A percentile compares a stretch with the other conserved stretches of the same genome.
phyloP scores from a whole-genome alignment of 176 grass and related monocot genomes.

The Tuctoria greenei region DNA sequence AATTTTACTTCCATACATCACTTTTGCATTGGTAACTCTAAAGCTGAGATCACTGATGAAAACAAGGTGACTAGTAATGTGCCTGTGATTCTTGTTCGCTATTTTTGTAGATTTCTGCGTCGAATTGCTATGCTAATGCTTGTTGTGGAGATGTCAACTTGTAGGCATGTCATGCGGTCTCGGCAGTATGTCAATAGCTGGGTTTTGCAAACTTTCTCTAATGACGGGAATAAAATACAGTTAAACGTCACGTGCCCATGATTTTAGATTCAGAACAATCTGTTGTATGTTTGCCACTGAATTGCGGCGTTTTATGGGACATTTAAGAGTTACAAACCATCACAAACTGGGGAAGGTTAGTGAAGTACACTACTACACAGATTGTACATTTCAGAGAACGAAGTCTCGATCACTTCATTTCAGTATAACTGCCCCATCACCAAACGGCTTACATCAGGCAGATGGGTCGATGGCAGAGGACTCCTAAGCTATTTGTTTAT shows the following conservation, averaged over 20 bases:
- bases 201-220: background rate
- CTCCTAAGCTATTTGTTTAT: conserved; percentile 38
- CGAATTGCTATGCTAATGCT: background rate
- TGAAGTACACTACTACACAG: conserved; percentile 39
- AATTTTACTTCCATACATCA: background rate
- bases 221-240: background rate
- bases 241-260: conserved; percentile 8
- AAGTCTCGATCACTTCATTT: conserved; percentile 28
- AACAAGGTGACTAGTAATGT: background rate
- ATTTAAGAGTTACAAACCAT: conserved; percentile 2
- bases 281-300: background rate
- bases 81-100: background rate
- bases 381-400: conserved; percentile 39
- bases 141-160: background rate
- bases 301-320: background rate
- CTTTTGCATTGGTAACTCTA: background rate
- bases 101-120: background rate
- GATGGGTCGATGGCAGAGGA: conserved; percentile 28
- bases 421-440: conserved; percentile 38
- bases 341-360: conserved; percentile 11
- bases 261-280: background rate
- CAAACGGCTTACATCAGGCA: conserved; percentile 41
- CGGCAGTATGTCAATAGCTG: background rate
- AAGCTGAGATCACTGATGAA: background rate
- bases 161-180: background rate